These are phyloP conservation scores for Aspergillus asperescens DNA, from an alignment of 495 filamentous ascomycete species.

Conservation along the genomic window DNA sequence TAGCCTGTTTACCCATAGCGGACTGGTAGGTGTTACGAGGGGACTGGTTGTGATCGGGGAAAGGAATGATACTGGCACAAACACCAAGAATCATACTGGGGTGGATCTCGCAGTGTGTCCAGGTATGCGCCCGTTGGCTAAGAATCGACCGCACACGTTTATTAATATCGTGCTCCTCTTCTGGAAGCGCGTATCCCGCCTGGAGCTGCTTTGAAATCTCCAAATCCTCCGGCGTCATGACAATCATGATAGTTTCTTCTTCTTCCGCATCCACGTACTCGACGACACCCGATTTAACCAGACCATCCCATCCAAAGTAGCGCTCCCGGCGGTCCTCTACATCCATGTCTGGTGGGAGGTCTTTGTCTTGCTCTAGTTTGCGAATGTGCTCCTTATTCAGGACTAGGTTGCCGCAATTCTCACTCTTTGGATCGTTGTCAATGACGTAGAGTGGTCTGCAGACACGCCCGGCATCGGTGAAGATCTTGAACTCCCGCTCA, in stretches of 20 bases:
- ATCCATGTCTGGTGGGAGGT: conserved; percentile 51
- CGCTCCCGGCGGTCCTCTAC: conserved; percentile 53
- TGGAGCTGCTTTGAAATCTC: conserved; percentile 63
- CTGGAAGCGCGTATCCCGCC: conserved; percentile 57
- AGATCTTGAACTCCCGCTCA: conserved; percentile 96
- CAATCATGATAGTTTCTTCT: conserved; percentile 97
- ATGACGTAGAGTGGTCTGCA: conserved; percentile 89
- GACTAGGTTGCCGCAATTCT: conserved; percentile 69
- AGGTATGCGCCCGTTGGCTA: conserved; percentile 76
- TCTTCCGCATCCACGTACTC: conserved; percentile 98
- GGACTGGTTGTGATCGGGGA: conserved; percentile 98
- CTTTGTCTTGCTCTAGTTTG: conserved; percentile 63
- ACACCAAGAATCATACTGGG: conserved; percentile 98
- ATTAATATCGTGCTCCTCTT: conserved; percentile 59
- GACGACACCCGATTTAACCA: conserved; percentile 74
- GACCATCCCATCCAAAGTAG: conserved; percentile 80
- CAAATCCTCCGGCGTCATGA: conserved; percentile 95
- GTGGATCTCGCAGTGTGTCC: conserved; percentile 98
- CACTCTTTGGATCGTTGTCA: conserved; percentile 64
- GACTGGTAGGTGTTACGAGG: conserved; percentile 99
- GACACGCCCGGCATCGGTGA: conserved; percentile 92
- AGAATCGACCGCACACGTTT: conserved; percentile 80
- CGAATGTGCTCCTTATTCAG: conserved; percentile 75
- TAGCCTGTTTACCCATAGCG: conserved; percentile 99
- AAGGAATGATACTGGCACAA: conserved; percentile 98